Base-by-base conservation (phyloP, 139 green algal genomes). In the Micractinium conductrix region DNA sequence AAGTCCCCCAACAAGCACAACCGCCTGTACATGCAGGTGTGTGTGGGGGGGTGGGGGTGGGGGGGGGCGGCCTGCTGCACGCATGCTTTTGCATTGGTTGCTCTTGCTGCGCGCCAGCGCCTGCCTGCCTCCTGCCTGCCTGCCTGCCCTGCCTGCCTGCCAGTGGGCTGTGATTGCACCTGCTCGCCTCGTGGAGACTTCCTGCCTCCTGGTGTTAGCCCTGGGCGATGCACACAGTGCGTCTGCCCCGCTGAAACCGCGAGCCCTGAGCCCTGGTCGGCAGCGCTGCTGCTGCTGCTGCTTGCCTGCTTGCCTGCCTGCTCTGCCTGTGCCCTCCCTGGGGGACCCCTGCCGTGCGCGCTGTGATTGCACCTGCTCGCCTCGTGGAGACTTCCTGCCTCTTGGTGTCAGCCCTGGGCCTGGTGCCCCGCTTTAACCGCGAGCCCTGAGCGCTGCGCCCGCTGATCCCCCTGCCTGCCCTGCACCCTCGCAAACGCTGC, bases 1-100 rank as follows among this genome's bases (percentile, higher is more conserved):
- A 99, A 99, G 95, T 99, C 97, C 16, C 96, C 97, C 90, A 99
- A 99, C 96, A 99, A 99, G 97, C 97, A 99, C 94, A 99, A 99
- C 95, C 92, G 97, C 84, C 87, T 99, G 70, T 99, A 99, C 95
- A 88, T 99, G 79, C 93, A 97, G 92, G 86, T 89, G 50, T 2
- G 79, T 68, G 60, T 68, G 60, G 22, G 38, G 68, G 21, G 28
- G 19, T 28, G 68, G n/a, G 68, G 68, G n/a, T 44, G 68, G 28
- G 7, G 38, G 33, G 19, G 69, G 24, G 24, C 7, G 12, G 65
- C 30, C 33, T 67, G 58, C 65, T 72, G 65, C 65, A 72, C 43
- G 65, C 69, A 21, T 53, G 69, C 69, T 53, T 33, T 10, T 26
- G 38, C 40, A 38, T 16, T 33, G 69, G 38, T 28, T 43, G 67